Conservation (phyloP, 305 asterid species). For the Petunia hybrid region DNA sequence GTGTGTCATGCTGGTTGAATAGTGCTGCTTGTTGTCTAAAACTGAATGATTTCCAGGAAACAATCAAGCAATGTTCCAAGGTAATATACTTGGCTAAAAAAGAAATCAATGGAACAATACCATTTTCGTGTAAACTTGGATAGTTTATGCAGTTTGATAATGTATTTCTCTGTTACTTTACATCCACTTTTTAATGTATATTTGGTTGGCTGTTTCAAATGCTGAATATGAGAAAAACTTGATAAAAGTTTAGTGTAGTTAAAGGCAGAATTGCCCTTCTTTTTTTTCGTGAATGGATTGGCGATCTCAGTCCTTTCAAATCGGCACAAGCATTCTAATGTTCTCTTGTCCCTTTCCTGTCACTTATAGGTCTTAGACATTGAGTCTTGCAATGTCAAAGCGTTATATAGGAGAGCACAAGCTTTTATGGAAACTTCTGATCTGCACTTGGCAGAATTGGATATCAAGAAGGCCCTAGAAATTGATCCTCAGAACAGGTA, state of each 20-base stretch:
- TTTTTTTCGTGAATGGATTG: constrained; percentile 1
- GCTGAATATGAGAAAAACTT: neutral
- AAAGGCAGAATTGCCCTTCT: neutral
- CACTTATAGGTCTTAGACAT: constrained; percentile 55
- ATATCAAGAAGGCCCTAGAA: constrained; percentile 70
- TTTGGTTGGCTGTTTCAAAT: neutral
- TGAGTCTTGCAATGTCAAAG: constrained; percentile 73
- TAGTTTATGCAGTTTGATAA: neutral
- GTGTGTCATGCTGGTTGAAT: constrained; percentile 71
- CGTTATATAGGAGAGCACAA: constrained; percentile 77
- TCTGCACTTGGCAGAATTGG: constrained; percentile 64
- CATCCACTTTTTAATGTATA: neutral
- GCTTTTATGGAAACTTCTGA: constrained; percentile 63
- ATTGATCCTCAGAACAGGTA: constrained; percentile 71
- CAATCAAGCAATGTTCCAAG: constrained; percentile 63
- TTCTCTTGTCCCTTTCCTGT: neutral
- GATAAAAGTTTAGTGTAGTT: neutral
- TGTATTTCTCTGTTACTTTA: neutral
- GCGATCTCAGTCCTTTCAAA: neutral
- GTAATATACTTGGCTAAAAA: constrained; percentile 40
- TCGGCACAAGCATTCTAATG: neutral
- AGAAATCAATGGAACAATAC: neutral
- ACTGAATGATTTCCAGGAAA: constrained; percentile 56
- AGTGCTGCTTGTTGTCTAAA: constrained; percentile 74
- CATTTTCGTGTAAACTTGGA: constrained; percentile 3